These are phyloP conservation scores for Ascochyta rabiei DNA, from an alignment of 2,329 filamentous ascomycete species.

Conservation along the genomic window DNA sequence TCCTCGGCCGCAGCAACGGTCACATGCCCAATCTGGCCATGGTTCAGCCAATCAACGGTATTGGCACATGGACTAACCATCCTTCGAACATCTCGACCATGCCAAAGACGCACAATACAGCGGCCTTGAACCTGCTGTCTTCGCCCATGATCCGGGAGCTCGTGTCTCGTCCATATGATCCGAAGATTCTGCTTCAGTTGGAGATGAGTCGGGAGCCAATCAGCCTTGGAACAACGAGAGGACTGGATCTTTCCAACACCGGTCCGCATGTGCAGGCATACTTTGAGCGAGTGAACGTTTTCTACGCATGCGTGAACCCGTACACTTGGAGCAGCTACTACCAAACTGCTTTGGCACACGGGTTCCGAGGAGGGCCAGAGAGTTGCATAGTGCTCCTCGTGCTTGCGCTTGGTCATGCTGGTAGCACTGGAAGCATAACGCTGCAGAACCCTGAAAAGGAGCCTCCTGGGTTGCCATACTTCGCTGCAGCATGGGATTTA, in stretches of 20 bases:
- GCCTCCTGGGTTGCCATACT: slow-evolving; percentile 77
- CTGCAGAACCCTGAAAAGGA: slow-evolving; percentile 71
- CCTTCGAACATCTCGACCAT: slow-evolving; percentile 78
- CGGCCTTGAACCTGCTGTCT: slow-evolving; percentile 76
- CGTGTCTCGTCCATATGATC: slow-evolving; percentile 77
- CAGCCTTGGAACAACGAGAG: slow-evolving; percentile 62
- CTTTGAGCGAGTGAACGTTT: slow-evolving; percentile 80
- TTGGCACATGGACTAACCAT: slow-evolving; percentile 72
- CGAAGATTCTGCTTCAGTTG: slow-evolving; percentile 79
- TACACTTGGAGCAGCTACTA: slow-evolving; percentile 81
- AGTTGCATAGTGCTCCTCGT: slow-evolving; percentile 83
- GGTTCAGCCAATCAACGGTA: slow-evolving; percentile 57
- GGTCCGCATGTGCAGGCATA: slow-evolving; percentile 78
- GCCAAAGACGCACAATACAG: slow-evolving; percentile 84
- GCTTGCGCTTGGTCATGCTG: slow-evolving; percentile 77
- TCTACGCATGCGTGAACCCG: slow-evolving; percentile 85
- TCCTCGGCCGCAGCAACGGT: slow-evolving; percentile 47
- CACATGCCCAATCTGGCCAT: slow-evolving; percentile 45
- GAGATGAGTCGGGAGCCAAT: slow-evolving; percentile 82
- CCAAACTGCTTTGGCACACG: slow-evolving; percentile 73
- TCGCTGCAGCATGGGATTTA: slow-evolving; percentile 78
- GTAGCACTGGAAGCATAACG: slow-evolving; percentile 76
- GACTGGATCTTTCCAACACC: slow-evolving; percentile 75
- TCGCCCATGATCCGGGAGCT: slow-evolving; percentile 82
- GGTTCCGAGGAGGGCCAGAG: slow-evolving; percentile 78